phyloP scores from a whole-genome alignment of 2,329 filamentous ascomycete species.

The Colletotrichum eremochloae region DNA sequence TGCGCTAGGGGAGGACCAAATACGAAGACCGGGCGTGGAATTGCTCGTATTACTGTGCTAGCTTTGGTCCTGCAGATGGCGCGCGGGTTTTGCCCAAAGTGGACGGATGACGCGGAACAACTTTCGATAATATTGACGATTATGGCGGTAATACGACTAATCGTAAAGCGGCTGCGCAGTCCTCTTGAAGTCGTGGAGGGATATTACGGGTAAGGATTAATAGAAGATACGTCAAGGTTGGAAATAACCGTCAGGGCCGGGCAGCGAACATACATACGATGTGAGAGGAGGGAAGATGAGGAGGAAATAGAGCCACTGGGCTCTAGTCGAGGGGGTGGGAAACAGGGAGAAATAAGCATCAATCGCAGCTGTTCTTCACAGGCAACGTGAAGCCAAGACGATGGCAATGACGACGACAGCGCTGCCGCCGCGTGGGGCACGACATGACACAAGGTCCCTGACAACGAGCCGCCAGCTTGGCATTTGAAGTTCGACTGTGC shows the following conservation, averaged over 20 bases:
- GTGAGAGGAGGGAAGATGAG: not conserved
- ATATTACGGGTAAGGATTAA: constrained; percentile 33
- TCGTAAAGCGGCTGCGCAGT: constrained; percentile 23
- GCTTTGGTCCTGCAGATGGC: constrained; percentile 18
- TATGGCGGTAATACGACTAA: not conserved
- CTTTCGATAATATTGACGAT: constrained; percentile 1
- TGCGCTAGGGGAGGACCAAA: constrained; percentile 6
- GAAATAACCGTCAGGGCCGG: not conserved
- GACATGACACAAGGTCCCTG: constrained; percentile 29
- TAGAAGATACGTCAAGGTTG: not conserved
- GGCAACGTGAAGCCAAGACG: constrained; percentile 20
- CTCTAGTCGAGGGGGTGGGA: constrained; percentile 8
- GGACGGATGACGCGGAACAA: not conserved
- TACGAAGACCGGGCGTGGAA: constrained; percentile 9
- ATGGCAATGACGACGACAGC: not conserved
- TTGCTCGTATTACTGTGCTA: constrained; percentile 24
- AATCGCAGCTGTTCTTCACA: constrained; percentile 15
- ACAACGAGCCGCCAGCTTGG: constrained; percentile 24
- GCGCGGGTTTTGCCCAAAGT: constrained; percentile 17
- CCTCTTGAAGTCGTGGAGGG: constrained; percentile 28
- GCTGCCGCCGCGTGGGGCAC: constrained; percentile 12
- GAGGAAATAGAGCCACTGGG: not conserved
- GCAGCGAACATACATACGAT: not conserved
- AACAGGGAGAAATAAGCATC: constrained; percentile 36
- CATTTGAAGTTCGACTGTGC: constrained; percentile 25